phyloP scores from a whole-genome alignment of 129 eudicot genomes.

The Centrapalus pauciflorus region DNA sequence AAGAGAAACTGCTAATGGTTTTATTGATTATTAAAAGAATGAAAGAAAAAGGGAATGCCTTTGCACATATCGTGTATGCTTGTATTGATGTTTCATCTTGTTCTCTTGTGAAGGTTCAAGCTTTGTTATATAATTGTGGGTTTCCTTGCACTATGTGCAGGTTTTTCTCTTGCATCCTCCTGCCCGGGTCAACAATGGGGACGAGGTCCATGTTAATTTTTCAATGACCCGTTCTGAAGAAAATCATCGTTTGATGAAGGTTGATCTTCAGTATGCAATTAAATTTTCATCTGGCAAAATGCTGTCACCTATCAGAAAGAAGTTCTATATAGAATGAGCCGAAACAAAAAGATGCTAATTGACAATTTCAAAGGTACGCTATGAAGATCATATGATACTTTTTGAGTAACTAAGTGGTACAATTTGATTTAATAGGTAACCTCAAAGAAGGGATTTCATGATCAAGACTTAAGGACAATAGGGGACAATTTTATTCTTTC shows the following conservation, averaged over 20 bases:
- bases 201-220: conserved; percentile 40
- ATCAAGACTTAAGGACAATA: too few relatives aligned
- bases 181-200: conserved; percentile 34
- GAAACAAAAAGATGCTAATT: neutral
- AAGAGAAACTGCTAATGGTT: neutral
- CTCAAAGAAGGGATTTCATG: too few relatives aligned
- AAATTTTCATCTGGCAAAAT: conserved; percentile 45
- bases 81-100: neutral
- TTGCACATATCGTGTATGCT: neutral
- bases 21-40: neutral
- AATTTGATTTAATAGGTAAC: neutral
- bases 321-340: conserved; percentile 74
- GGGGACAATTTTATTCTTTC: too few relatives aligned
- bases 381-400: neutral
- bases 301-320: conserved; percentile 44
- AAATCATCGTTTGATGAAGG: conserved; percentile 90
- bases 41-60: too few relatives aligned
- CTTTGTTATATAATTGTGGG: neutral
- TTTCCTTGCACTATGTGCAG: conserved; percentile 18
- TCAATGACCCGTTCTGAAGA: conserved; percentile 81
- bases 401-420: neutral
- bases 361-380: neutral
- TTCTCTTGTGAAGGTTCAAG: neutral
- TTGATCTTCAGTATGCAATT: conserved; percentile 59
- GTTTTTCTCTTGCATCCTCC: conserved; percentile 64